A percentile compares a stretch with the other conserved stretches of the same genome.
Evolutionary conservation across 176 grass and related monocot genomes (phyloP).

Genomic region (Coix lacrymajobi): DNA sequence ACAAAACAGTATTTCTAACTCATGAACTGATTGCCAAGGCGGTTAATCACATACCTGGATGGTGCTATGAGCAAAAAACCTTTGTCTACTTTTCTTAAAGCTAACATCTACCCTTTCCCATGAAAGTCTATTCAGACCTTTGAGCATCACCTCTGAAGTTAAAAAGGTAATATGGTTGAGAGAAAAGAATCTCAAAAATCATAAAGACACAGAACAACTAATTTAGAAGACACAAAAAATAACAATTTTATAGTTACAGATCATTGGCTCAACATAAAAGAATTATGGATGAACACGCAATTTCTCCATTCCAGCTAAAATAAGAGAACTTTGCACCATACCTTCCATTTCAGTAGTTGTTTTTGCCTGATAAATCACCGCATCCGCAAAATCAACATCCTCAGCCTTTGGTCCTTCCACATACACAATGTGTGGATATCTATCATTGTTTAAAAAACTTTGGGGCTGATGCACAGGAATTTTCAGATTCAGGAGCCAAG

Average conservation of each 20-base stretch:
- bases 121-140: conserved; percentile 69
- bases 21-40: not conserved
- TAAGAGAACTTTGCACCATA: conserved; percentile 7
- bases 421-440: conserved; percentile 81
- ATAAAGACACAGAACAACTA: not conserved
- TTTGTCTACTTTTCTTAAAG: conserved; percentile 79
- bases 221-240: not conserved
- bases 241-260: not conserved
- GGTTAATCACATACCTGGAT: conserved; percentile 61
- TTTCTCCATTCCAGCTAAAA: not conserved
- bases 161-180: conserved; percentile 16
- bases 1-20: not conserved
- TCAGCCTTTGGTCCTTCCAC: conserved; percentile 46
- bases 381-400: conserved; percentile 58
- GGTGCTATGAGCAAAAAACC: conserved; percentile 83
- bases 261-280: not conserved
- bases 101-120: conserved; percentile 98
- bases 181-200: not conserved
- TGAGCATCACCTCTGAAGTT: conserved; percentile 75
- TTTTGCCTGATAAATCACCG: conserved; percentile 50
- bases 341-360: conserved; percentile 85
- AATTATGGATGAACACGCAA: not conserved
- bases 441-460: conserved; percentile 51
- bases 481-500: conserved; percentile 29
- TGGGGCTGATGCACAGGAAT: conserved; percentile 45